A percentile compares a stretch with the other conserved stretches of the same genome.
Evolutionary conservation across 2,329 filamentous ascomycete genomes (phyloP).

Genomic region (Bretziella fagacearum): DNA sequence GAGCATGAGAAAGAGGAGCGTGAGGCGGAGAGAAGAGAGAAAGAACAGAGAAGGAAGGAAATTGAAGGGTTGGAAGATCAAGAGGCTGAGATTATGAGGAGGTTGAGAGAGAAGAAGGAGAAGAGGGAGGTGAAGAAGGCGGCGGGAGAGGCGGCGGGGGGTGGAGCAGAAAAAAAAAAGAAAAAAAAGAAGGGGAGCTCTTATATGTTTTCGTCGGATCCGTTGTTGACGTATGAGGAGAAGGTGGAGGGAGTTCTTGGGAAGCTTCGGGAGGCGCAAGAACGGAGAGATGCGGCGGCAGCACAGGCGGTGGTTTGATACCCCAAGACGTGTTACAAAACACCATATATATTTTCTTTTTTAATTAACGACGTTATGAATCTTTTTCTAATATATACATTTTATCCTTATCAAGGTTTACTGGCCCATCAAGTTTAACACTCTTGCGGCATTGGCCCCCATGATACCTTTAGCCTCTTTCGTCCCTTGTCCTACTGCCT

Average conservation of each 20-base stretch:
- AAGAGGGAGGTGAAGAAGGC: conserved; percentile 22
- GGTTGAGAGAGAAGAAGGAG: conserved; percentile 18
- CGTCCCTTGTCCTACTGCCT: conserved; percentile 30
- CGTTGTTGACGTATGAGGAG: conserved; percentile 15
- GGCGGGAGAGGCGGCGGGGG: not conserved
- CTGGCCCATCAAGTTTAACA: conserved; percentile 23
- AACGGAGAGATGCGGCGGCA: conserved; percentile 19
- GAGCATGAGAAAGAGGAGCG: conserved; percentile 3
- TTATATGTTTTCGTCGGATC: conserved; percentile 15
- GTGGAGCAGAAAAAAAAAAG: conserved; percentile 7
- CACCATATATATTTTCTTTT: not conserved
- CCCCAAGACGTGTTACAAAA: not conserved
- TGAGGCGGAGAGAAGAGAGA: conserved; percentile 6
- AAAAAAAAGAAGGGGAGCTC: conserved; percentile 10
- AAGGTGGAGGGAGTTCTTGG: conserved; percentile 18
- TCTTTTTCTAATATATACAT: not conserved
- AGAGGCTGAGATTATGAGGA: conserved; percentile 16
- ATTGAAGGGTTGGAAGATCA: conserved; percentile 20
- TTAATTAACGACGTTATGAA: not conserved
- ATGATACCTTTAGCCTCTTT: conserved; percentile 35
- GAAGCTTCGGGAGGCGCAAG: conserved; percentile 25
- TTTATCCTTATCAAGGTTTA: conserved; percentile 1
- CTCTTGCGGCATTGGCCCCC: conserved; percentile 40
- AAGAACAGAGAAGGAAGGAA: conserved; percentile 18
- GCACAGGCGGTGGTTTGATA: conserved; percentile 13